Evolutionary conservation across 768 basidiomycete genomes (phyloP), one percentile per base, ranked within the genome.

Genomic region (Clitopilus hobsonii): DNA sequence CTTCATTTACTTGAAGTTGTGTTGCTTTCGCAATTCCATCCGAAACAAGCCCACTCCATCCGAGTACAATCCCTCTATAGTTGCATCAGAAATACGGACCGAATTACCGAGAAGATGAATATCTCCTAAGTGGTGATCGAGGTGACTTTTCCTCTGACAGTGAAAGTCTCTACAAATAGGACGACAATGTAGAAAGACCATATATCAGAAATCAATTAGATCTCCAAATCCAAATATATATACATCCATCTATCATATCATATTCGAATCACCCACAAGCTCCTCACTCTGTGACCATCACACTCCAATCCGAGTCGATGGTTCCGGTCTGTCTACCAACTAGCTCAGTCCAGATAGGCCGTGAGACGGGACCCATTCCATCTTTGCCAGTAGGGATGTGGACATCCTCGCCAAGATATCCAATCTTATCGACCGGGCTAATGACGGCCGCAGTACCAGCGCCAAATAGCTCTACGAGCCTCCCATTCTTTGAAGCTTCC

Each of bases 381-480:
- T 83, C 86, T 54, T 73, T 70, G 16, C 85, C 83, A 10, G 79
- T 81, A 0, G 87, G 89, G 32, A 93, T 76, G 25, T 67, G 68
- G 38, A 90, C 73, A 54, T 86, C 85, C 62, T 79, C 73, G 18
- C 82, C 85, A 27, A 83, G 73, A 66, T 84, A 90, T 14, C 91
- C 93, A 61, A 94, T 87, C 52, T 77, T 81, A 58, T 86, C 78
- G 0, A 88, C 81, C 2, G 87, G 80, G 25, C 79, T 85, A 53
- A 94, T 85, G 54, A 92, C 81, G 27, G 83, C 90, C 6, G 91
- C 92, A 0, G 88, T 91, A 66, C 95, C 94, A 27, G 89, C 81
- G 47, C 89, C 88, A 63, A 98, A 91, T 13, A 90, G 77, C 69
- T 98, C 95, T 20, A 86, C 76, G 8, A 98, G 77, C 11, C 70